These are phyloP conservation scores for Colletotrichum sp. DNA, from an alignment of 2,329 filamentous ascomycete genomes.

Conservation along the genomic window DNA sequence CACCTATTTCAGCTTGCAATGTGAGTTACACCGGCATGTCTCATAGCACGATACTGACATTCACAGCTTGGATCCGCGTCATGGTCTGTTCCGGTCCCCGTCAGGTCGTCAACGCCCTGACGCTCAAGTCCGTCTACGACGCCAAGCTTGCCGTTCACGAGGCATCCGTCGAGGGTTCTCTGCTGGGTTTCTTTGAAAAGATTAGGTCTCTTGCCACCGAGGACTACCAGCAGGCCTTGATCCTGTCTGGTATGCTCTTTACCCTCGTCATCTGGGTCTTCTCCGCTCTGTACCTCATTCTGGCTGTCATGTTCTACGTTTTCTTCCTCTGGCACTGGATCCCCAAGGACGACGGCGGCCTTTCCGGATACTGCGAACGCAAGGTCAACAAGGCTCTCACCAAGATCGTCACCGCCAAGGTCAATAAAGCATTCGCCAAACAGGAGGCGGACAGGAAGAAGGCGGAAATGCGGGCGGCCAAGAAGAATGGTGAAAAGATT, in stretches of 20 bases:
- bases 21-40: constrained; percentile 41
- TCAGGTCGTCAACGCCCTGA: constrained; percentile 88
- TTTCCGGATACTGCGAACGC: constrained; percentile 86
- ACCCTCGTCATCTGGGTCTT: constrained; percentile 90
- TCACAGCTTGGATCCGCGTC: constrained; percentile 81
- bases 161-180: constrained; percentile 61
- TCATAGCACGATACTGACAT: constrained; percentile 12
- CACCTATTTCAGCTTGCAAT: constrained; percentile 80
- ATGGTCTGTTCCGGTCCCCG: constrained; percentile 91
- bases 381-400: constrained; percentile 89
- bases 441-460: constrained; percentile 68
- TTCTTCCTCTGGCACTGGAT: constrained; percentile 95
- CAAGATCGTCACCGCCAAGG: constrained; percentile 83
- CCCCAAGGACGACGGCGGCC: constrained; percentile 77
- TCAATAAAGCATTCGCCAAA: constrained; percentile 86
- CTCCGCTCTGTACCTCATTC: constrained; percentile 75
- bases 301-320: constrained; percentile 80
- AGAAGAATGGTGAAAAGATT: constrained; percentile 57
- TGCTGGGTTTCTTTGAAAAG: constrained; percentile 84
- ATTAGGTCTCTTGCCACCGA: constrained; percentile 74
- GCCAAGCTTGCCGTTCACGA: constrained; percentile 68
- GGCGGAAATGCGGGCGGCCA: constrained; percentile 54
- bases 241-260: constrained; percentile 91
- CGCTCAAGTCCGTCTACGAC: constrained; percentile 83
- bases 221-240: constrained; percentile 79